phyloP scores from a whole-genome alignment of 2,329 filamentous ascomycete genomes.

The Emmonsiellopsis sp. region DNA sequence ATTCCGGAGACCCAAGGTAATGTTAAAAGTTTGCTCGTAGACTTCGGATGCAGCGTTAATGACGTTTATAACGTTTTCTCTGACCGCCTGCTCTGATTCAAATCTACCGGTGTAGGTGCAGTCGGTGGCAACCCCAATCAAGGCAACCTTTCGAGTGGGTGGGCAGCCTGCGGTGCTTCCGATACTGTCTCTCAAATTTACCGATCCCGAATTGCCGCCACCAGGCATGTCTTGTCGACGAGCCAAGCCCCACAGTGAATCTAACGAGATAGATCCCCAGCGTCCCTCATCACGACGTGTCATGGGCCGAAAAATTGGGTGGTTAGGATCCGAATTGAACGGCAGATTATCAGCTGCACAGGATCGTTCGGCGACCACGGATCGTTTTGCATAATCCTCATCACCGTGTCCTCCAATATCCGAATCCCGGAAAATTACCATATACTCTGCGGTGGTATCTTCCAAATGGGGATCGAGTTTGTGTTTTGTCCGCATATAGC shows the following conservation, averaged over 20 bases:
- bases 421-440: constrained; percentile 89
- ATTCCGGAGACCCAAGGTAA: constrained; percentile 82
- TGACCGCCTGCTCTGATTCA: constrained; percentile 49
- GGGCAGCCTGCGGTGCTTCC: constrained; percentile 80
- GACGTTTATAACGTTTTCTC: constrained; percentile 67
- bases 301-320: constrained; percentile 47
- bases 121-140: constrained; percentile 87
- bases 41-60: constrained; percentile 81
- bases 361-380: constrained; percentile 35
- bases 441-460: constrained; percentile 56
- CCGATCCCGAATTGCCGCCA: constrained; percentile 60
- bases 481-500: constrained; percentile 65
- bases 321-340: constrained; percentile 68
- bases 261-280: constrained; percentile 54
- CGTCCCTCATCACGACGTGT: constrained; percentile 43
- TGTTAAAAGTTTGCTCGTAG: constrained; percentile 89
- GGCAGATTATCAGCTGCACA: constrained; percentile 68
- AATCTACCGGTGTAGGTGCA: constrained; percentile 77
- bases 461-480: constrained; percentile 59
- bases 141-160: constrained; percentile 77
- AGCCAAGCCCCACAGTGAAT: constrained; percentile 56
- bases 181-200: constrained; percentile 70
- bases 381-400: constrained; percentile 61
- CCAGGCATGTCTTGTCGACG: constrained; percentile 56
- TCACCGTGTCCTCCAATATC: constrained; percentile 54